These are phyloP conservation scores for Celoporthe dispersa DNA, from an alignment of 2,329 filamentous ascomycete species.

Conservation along the genomic window DNA sequence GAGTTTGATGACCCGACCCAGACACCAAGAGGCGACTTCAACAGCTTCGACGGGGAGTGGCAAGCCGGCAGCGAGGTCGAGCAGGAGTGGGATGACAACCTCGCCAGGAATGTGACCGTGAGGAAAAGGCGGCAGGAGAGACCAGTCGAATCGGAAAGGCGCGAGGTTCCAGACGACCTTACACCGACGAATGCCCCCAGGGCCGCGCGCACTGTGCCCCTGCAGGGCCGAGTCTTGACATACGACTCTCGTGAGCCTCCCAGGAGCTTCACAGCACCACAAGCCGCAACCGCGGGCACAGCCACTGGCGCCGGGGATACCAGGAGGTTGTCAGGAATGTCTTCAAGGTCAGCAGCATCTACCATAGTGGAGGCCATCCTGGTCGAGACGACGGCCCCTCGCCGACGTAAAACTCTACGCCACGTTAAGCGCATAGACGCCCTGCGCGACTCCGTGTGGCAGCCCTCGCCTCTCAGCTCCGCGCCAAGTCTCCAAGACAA, in stretches of 20 bases:
- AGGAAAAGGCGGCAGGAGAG: slow-evolving; percentile 48
- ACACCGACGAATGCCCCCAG: slow-evolving; percentile 57
- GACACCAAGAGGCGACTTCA: slow-evolving; percentile 53
- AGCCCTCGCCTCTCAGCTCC: slow-evolving; percentile 49
- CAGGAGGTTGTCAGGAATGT: slow-evolving; percentile 58
- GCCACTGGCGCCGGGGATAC: slow-evolving; percentile 47
- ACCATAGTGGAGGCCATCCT: slow-evolving; percentile 63
- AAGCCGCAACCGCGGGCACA: slow-evolving; percentile 35
- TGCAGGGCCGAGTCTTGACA: slow-evolving; percentile 47
- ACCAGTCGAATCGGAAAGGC: slow-evolving; percentile 35
- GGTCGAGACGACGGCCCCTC: slow-evolving; percentile 51
- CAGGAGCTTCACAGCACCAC: slow-evolving; percentile 37
- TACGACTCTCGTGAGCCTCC: slow-evolving; percentile 42
- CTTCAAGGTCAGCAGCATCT: slow-evolving; percentile 58
- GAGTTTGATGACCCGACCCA: slow-evolving; percentile 47
- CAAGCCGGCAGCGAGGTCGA: slow-evolving; percentile 51
- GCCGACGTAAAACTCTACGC: slow-evolving; percentile 59
- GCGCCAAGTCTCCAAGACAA: slow-evolving; percentile 39
- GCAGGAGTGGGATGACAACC: slow-evolving; percentile 59
- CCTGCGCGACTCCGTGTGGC: slow-evolving; percentile 53
- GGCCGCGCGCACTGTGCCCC: slow-evolving; percentile 51
- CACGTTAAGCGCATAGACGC: slow-evolving; percentile 62
- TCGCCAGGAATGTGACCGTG: slow-evolving; percentile 58
- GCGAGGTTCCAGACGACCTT: slow-evolving; percentile 53
- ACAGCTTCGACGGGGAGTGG: slow-evolving; percentile 65